Conservation (phyloP, 2,329 filamentous ascomycete species). For the Ophiostoma sp. region DNA sequence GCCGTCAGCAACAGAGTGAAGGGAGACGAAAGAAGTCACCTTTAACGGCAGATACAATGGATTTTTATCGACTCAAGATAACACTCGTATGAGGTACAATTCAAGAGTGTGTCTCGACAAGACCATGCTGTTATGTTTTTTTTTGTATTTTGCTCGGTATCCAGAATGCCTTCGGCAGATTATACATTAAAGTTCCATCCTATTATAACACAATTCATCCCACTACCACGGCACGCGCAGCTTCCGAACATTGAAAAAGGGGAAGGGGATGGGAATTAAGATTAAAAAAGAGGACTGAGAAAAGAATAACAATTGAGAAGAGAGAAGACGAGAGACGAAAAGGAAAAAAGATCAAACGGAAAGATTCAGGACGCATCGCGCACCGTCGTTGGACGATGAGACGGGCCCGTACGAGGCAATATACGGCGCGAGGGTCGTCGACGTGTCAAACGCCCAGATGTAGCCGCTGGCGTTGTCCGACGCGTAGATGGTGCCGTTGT, state of each 20-base stretch:
- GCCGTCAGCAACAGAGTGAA: no score
- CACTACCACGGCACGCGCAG: not conserved
- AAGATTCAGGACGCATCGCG: not conserved
- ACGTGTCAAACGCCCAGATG: constrained; percentile 10
- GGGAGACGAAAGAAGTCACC: no score
- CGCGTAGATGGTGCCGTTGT: constrained; percentile 19
- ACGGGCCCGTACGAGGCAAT: not conserved
- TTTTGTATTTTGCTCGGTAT: no score
- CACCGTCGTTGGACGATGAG: not conserved
- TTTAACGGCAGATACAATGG: no score
- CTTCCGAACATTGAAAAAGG: not conserved
- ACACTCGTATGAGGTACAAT: no score
- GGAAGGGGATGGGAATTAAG: not conserved
- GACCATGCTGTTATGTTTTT: no score
- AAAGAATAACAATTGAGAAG: not conserved
- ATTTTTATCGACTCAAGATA: no score
- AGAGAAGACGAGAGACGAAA: not conserved
- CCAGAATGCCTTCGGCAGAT: not conserved
- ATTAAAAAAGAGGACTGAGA: not conserved
- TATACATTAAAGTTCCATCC: not conserved
- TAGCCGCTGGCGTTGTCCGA: constrained; percentile 6
- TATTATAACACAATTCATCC: not conserved
- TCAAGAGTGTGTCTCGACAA: no score
- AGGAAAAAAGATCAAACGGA: not conserved
- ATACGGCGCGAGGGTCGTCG: not conserved